phyloP scores from a whole-genome alignment of 495 filamentous ascomycete genomes.

The Copromyces sp. region DNA sequence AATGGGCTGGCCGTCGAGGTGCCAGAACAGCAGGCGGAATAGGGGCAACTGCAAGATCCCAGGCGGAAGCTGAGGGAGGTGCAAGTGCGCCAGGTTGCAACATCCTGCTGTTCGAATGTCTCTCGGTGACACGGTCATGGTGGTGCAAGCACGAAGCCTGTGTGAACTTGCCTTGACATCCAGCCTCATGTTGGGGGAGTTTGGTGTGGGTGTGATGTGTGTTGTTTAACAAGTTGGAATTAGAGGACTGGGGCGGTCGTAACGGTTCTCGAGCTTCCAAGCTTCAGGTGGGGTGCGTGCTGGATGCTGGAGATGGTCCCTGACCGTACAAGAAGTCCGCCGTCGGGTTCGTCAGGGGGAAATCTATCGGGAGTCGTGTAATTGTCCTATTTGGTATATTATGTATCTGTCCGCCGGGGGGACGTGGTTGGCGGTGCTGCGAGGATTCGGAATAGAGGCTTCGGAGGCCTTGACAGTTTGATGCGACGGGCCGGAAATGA shows the following conservation, averaged over 20 bases:
- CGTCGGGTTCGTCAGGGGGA: neutral
- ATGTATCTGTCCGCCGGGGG: neutral
- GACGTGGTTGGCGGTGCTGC: neutral
- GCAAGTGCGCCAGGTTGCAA: neutral
- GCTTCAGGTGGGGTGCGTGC: constrained; percentile 16
- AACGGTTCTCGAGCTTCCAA: constrained; percentile 8
- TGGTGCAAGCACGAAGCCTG: constrained; percentile 1
- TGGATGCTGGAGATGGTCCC: constrained; percentile 2
- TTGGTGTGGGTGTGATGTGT: neutral
- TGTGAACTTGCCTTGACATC: constrained; percentile 71
- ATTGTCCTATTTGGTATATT: neutral
- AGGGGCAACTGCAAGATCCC: constrained; percentile 8
- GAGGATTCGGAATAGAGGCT: neutral
- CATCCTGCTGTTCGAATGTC: constrained; percentile 9
- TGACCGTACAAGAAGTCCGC: constrained; percentile 7
- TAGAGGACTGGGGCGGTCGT: neutral
- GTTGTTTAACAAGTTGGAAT: neutral
- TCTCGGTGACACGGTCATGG: constrained; percentile 6
- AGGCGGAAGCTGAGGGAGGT: constrained; percentile 4
- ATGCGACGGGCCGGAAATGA: neutral
- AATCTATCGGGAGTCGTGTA: constrained; percentile 1
- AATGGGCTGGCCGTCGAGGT: neutral
- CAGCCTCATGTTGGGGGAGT: constrained; percentile 61
- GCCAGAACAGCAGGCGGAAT: neutral
- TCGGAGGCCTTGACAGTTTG: neutral